Evolutionary conservation across 805 yeast genomes (phyloP), one percentile per base, ranked within the genome.

Genomic region (Saturnispora galanensis): DNA sequence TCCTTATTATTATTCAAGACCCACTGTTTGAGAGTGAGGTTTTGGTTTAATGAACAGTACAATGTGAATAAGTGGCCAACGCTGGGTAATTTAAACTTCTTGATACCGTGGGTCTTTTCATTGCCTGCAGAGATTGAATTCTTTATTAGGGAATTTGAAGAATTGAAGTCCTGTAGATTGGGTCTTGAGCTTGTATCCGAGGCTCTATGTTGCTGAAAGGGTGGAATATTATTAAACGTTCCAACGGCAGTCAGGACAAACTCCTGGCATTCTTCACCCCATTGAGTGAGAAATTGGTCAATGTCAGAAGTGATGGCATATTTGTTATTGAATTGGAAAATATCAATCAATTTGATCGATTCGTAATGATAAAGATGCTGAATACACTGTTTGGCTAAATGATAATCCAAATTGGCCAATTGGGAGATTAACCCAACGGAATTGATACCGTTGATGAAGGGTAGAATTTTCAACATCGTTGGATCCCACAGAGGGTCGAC

Each of bases 401-500:
- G 67, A 51, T 79, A 80, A 56, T 88, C 94, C 33, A 96, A 82
- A 54, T 84, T 79, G 1, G 96, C 86, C 42, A 88, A 62, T 42
- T 77, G 76, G 15, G 95, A 77, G 33, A 94, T 90, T 45, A 74
- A 72, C 32, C 77, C 70, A 15, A 93, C 77, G 5, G 93, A 84
- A 59, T 90, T 90, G 40, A 88, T 70, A 1, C 99, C 98, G 56
- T 93, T 78, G 41, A 93, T 86, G 52, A 70, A 83, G 0, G 96
- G 96, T 10, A 86, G 64, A 18, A 93, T 84, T 52, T 84, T 81
- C 38, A 87, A 69, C 93, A 93, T 83, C 2, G 97, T 90, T 1
- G 97, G 97, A 62, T 93, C 98, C 97, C 98, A 93, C 55, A 84
- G 82, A 8, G 84, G 82, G 61, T 93, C 98, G 36, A 86, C 80